Evolutionary conservation across 2,329 filamentous ascomycete genomes (phyloP), one percentile per base, ranked within the genome.

Genomic region (Botrytis cinerea): DNA sequence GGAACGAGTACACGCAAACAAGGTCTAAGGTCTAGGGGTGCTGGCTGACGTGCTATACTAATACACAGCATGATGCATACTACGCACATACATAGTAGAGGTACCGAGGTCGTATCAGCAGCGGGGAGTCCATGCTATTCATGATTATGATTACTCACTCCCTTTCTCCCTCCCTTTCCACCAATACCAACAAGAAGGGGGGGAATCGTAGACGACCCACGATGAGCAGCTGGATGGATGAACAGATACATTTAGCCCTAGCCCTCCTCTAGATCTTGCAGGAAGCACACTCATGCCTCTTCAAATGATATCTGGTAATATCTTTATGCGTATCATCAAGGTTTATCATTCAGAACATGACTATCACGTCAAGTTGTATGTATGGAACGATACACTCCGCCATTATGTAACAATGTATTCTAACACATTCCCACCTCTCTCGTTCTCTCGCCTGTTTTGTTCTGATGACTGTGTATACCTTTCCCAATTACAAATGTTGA

Each of bases 401-500:
- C 45, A 63, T 63, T 63, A 63, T 63, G 61, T 45, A 63, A 45
- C 45, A 32, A 28, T 28, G 16, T 45, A 22, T 43, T 45, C 38
- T 35, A 12, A 43, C 38, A 14, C 20, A 6, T 40, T 28, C 38
- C 28, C 10, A 43, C 25, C 25, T 10, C 2, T 43, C 25, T 5
- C 2, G 28, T 25, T 62, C 60, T 43, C 38, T 62, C 38, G 38
- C 60, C 61, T 63, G 40, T 20, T 32, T 63, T n/a, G 48, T 51
- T 51, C n/a, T 51, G 48, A 51, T 51, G 48, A 51, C 48, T n/a
- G 25, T 51, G 48, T 54, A n/a, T 40, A 63, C 14, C n/a, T 46
- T 45, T 64, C 61, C 35, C 35, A 28, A 54, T 68, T 54, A 68
- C 64, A 38, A 66, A 22, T 32, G 25, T 38, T 38, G 32, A 51